These are phyloP conservation scores for Xylariaceae sp. DNA, from an alignment of 2,329 filamentous ascomycete genomes.

Conservation along the genomic window DNA sequence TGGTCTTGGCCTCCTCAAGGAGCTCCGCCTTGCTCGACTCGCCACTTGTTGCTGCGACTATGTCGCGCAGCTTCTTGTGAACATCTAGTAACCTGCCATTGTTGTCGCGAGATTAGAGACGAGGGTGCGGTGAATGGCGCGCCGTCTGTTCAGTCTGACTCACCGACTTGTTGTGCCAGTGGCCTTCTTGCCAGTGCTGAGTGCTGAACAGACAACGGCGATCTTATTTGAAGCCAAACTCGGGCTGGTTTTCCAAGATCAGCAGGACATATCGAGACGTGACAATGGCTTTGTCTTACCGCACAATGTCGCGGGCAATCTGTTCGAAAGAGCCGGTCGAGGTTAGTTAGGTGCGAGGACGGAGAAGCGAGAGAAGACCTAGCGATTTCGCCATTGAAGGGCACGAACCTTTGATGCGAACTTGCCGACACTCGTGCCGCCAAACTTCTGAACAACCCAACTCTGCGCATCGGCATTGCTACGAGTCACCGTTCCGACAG, in stretches of 20 bases:
- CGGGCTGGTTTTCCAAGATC: conserved; percentile 39
- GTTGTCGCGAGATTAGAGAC: conserved; percentile 18
- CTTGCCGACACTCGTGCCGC: conserved; percentile 92
- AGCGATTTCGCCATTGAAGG: conserved; percentile 26
- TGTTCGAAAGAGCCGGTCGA: conserved; percentile 21
- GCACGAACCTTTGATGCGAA: conserved; percentile 64
- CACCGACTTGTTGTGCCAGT: conserved; percentile 94
- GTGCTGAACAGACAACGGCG: conserved; percentile 90
- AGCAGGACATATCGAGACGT: conserved; percentile 12
- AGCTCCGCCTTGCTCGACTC: conserved; percentile 49
- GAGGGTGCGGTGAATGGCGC: background rate
- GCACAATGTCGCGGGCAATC: conserved; percentile 67
- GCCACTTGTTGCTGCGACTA: conserved; percentile 48
- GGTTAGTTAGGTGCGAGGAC: conserved; percentile 8
- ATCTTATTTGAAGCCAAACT: conserved; percentile 65
- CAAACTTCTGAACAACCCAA: conserved; percentile 94
- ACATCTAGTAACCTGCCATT: conserved; percentile 51
- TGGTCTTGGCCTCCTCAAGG: conserved; percentile 60
- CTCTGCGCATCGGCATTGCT: conserved; percentile 38
- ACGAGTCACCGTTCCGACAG: conserved; percentile 18
- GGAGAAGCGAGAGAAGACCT: background rate
- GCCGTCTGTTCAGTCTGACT: conserved; percentile 37
- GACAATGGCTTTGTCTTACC: conserved; percentile 37
- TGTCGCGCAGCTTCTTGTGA: conserved; percentile 50
- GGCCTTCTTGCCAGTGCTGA: conserved; percentile 89